phyloP scores from a whole-genome alignment of 176 grass and related monocot species.

The Aegilops sharonensis region DNA sequence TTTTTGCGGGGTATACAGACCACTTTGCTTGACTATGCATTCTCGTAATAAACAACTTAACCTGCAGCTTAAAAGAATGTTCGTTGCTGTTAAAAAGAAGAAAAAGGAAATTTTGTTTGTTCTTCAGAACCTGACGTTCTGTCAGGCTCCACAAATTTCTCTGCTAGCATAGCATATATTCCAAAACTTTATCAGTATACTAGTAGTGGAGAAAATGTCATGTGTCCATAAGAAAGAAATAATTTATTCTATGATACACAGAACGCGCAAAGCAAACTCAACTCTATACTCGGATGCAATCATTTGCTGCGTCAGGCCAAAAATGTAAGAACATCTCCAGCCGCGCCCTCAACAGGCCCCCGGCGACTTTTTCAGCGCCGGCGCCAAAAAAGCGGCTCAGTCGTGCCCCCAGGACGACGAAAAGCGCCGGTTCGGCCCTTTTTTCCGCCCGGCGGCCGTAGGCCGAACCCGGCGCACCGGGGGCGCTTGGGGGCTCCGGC shows the following conservation, averaged over 20 bases:
- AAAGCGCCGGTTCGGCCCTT: too few species aligned
- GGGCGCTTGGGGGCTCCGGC: too few species aligned
- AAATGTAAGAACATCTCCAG: neutral
- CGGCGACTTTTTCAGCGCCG: too few species aligned
- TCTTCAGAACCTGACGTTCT: neutral
- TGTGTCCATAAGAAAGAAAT: neutral
- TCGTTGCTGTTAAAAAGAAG: neutral
- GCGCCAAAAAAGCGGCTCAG: too few species aligned
- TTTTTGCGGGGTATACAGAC: neutral
- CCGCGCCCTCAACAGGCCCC: too few species aligned
- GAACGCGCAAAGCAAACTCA: neutral
- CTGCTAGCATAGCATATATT: neutral
- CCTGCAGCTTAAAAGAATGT: conserved; percentile 28
- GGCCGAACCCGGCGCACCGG: too few species aligned
- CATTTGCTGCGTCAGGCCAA: conserved; percentile 26
- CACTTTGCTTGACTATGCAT: conserved; percentile 2
- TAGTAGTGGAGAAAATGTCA: neutral
- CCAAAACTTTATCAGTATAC: neutral
- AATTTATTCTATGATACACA: neutral
- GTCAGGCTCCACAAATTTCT: neutral
- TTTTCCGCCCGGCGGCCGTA: too few species aligned
- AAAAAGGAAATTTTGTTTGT: neutral
- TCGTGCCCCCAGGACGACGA: too few species aligned
- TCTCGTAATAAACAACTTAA: neutral
- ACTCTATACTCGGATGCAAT: conserved; percentile 12